Base-by-base conservation (phyloP, 371 early-diverging fungal species). In the Dichotomocladium elegans region DNA sequence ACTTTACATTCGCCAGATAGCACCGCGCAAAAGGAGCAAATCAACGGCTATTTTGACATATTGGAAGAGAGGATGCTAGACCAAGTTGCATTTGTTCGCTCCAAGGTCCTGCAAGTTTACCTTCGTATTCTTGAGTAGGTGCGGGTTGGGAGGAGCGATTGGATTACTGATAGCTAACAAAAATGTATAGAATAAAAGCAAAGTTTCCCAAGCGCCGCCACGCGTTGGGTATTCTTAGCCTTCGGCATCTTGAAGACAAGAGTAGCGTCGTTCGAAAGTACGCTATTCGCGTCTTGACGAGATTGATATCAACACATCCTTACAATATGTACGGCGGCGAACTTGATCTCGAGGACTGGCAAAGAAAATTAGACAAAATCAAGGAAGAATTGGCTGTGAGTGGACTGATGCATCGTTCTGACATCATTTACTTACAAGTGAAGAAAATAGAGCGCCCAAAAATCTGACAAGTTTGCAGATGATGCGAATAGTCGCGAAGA, bases 41-140 rank as follows among this genome's bases (percentile, higher is more conserved):
- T 84, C 50, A 82, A 84, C 52, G 72, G 71, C 3, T 91, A 87
- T 53, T 94, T 93, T 74, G 93, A 91, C 61, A 78, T 94, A 40
- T 63, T 98, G 40, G 88, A 92, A 58, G 95, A 95, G 61, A 83
- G 96, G 15, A 93, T 93, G 80, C 74, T 86, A 53, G 98, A 98
- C 68, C 75, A 78, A 22, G 89, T 86, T 54, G 78, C 86, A 9
- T 88, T 87, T 64, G 87, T 87, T 8, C 85, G 98, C 30, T 82
- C 87, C 25, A 93, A 89, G 66, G 87, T 94, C 0, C 61, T 98
- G n/a, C 94, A 95, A 61, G 83, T 90, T 7, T 82, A 91, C 34
- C 63, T 82, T n/a, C 83, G 81, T 53, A 72, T 97, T 22, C 79
- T 90, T 49, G 89, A 92, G 86, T 90, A 80, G 58, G 83, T 61